Percentiles rank a stretch among this genome's conserved stretches.
Evolutionary conservation across 345 rosid genomes (phyloP).

Genomic region (Zanthoxylum bungeanum): DNA sequence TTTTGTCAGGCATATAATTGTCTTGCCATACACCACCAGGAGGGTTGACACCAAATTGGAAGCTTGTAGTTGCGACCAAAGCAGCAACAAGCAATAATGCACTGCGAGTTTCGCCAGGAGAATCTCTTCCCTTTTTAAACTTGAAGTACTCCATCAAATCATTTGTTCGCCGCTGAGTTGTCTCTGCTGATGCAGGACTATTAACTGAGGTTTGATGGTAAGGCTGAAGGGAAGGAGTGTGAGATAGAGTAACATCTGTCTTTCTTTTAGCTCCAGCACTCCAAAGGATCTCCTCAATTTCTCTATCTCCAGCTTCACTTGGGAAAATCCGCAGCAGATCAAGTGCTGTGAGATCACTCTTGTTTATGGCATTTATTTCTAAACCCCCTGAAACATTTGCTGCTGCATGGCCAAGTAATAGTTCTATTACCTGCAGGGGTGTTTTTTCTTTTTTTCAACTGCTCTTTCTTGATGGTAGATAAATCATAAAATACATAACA

Average conservation of each 20-base stretch:
- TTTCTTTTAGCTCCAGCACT: conserved; percentile 37
- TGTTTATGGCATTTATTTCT: conserved; percentile 45
- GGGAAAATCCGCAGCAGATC: conserved; percentile 46
- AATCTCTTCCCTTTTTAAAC: conserved; percentile 52
- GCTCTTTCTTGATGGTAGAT: background rate
- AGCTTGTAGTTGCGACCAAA: conserved; percentile 56
- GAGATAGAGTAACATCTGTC: conserved; percentile 10
- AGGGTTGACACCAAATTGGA: conserved; percentile 45
- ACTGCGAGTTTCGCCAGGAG: conserved; percentile 31
- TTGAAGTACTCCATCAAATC: conserved; percentile 45
- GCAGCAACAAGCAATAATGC: conserved; percentile 42
- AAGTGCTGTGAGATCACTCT: conserved; percentile 40
- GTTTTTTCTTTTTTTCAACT: background rate
- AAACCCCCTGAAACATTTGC: conserved; percentile 14
- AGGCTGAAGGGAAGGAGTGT: conserved; percentile 9
- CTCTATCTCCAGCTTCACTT: conserved; percentile 62
- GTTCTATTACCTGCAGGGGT: conserved; percentile 40
- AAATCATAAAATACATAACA: background rate
- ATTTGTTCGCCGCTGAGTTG: conserved; percentile 15
- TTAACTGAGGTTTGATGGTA: background rate
- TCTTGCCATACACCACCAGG: conserved; percentile 63
- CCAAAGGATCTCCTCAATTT: conserved; percentile 38
- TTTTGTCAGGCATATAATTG: background rate
- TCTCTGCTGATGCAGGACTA: conserved; percentile 18
- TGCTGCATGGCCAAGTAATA: conserved; percentile 27